These are phyloP conservation scores for Cyberlindnera lachancei DNA, from an alignment of 805 yeast genomes.

Conservation along the genomic window DNA sequence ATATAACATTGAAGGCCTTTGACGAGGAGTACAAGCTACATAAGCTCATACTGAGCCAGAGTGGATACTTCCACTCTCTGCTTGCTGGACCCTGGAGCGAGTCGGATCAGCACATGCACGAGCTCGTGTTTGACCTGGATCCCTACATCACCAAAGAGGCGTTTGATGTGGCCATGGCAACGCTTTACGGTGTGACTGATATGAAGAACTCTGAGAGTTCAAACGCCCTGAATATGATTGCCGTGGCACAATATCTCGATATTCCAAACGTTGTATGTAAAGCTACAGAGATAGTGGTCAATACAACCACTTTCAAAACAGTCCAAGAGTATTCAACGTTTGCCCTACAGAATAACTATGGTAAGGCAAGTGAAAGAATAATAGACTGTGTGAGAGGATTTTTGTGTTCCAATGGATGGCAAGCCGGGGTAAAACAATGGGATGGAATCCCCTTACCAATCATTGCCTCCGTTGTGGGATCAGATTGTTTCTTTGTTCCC, in stretches of 20 bases:
- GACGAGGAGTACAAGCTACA: conserved; percentile 38
- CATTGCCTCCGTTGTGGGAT: conserved; percentile 36
- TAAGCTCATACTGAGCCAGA: conserved; percentile 34
- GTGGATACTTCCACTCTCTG: conserved; percentile 40
- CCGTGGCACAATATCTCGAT: conserved; percentile 42
- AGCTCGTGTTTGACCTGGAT: conserved; percentile 33
- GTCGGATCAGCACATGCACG: conserved; percentile 16
- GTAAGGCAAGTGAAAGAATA: conserved; percentile 37
- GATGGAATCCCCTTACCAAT: conserved; percentile 36
- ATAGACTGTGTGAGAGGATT: conserved; percentile 40
- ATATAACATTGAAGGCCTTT: conserved; percentile 41
- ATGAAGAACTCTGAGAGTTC: conserved; percentile 23
- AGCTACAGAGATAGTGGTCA: conserved; percentile 34
- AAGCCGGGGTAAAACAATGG: conserved; percentile 38
- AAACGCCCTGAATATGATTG: conserved; percentile 37
- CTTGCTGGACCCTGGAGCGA: conserved; percentile 38
- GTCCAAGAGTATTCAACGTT: conserved; percentile 32
- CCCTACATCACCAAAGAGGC: conserved; percentile 35
- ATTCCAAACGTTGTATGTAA: conserved; percentile 37
- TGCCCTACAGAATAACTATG: conserved; percentile 38
- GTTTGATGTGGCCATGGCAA: conserved; percentile 40
- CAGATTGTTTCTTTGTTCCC: conserved; percentile 46
- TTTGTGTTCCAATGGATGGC: conserved; percentile 43
- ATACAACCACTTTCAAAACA: conserved; percentile 27
- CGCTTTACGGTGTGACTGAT: conserved; percentile 32